phyloP scores from a whole-genome alignment of 345 rosid genomes.

The Rhodomyrtus tomentosa region DNA sequence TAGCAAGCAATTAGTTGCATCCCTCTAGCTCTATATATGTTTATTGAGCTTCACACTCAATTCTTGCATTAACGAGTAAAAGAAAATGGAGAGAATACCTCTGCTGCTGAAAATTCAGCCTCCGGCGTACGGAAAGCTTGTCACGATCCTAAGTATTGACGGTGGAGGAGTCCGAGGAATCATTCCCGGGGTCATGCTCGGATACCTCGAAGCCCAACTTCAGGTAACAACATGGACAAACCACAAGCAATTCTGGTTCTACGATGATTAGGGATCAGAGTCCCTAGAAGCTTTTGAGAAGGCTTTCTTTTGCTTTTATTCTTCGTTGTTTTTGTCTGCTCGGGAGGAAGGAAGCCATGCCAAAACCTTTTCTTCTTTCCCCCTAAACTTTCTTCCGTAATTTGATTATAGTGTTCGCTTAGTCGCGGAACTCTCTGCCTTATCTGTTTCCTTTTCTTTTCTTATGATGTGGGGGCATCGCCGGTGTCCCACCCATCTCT shows the following conservation, averaged over 20 bases:
- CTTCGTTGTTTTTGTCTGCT: neutral
- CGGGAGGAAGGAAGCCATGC: neutral
- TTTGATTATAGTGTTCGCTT: neutral
- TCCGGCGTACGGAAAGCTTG: conserved; percentile 36
- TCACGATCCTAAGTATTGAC: conserved; percentile 60
- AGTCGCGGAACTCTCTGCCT: neutral
- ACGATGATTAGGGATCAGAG: neutral
- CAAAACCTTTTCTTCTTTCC: neutral
- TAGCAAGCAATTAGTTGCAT: neutral
- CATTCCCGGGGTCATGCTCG: conserved; percentile 55
- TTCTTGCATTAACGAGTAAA: neutral
- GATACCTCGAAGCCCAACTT: conserved; percentile 60
- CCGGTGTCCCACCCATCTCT: neutral
- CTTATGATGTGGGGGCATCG: neutral
- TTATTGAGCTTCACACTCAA: neutral
- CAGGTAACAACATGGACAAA: conserved; percentile 29
- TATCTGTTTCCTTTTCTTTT: neutral
- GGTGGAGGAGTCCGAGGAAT: conserved; percentile 77
- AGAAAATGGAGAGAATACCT: neutral
- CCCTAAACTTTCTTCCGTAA: neutral
- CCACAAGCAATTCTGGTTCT: neutral
- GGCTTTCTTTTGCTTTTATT: neutral
- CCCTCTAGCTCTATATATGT: neutral
- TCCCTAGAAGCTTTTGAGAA: neutral
- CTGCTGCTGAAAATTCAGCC: conserved; percentile 12